Base-by-base conservation (phyloP, 2,329 filamentous ascomycete species). In the Rasamsonia emersonii region DNA sequence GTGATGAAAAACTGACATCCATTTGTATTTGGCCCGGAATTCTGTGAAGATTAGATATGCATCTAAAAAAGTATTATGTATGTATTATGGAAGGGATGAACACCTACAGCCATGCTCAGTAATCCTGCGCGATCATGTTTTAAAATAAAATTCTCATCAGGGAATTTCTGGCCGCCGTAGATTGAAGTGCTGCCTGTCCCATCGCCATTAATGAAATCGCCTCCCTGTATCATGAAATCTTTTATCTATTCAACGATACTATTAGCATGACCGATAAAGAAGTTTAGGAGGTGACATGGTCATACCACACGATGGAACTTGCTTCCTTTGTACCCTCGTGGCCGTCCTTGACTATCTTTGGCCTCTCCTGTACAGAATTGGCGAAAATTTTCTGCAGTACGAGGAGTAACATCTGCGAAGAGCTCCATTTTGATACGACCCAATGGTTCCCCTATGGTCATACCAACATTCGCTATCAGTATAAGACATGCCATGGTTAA, bases 1-100 rank as follows among this genome's bases (percentile, higher is more conserved):
- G 88, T 95, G 65, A 96, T 89, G 70, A 98, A 98, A 70, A 98
- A 98, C 54, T 96, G 91, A 38, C 78, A 86, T 21, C 91, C 91
- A 59, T 96, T 96, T 44, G 84, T 89, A 61, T 95, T 82, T 33
- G 84, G 82, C 1, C 89, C 89, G 17, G 83, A 82, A 56, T 95
- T 95, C 81, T 91, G 40, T 6, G 36, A n/a, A 6, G 13, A 17
- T 20, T 32, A 5, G 8, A 29, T 36, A 25, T 18, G 26, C 13
- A 21, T 15, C 6, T 14, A 10, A 11, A 21, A 9, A n/a, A 15
- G 16, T 20, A 13, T 18, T 17, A 9, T 26, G 11, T 1, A 9
- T 24, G 16, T 13, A 29, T 11, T 17, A 33, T 16, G 31, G 24
- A 13, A 17, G 7, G 24, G 17, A 14, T 26, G 14, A n/a, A 18